Evolutionary conservation across 148 eudicot species (phyloP), one percentile per base, ranked within the genome.

Genomic region (Chenopodium berlandieri): DNA sequence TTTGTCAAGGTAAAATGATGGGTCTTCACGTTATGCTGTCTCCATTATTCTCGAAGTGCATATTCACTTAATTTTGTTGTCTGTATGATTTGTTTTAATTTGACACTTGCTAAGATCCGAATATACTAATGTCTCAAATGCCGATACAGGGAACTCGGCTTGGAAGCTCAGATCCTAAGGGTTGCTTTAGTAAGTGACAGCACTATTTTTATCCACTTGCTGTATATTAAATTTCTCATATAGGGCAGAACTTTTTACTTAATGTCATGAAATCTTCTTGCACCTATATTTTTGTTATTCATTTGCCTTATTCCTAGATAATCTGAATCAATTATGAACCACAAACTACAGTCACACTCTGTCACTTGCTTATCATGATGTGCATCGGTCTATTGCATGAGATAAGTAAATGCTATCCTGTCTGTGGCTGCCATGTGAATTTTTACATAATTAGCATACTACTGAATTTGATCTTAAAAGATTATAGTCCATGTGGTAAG

Each of bases 161-260:
- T 80, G 99, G 99, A 87, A 96, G 98, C 87, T 92, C 93, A 83
- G 99, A 94, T 89, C 99, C 99, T 58, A 96, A 96, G 83, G 99
- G 99, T 60, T 94, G 99, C 85, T 94, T 89, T 79, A 94, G 99
- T 96, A 83, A 92, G 99, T 94, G 79, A 40, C 52, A 72, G 23
- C 71, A 67, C 22, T 70, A n/a, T 40, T 56, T 31, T 1, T 27
- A 71, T 23, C 9, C 32, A 60, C 71, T 73, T 80, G 40, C 37
- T 80, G 56, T 56, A 80, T 71, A n/a, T 34, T 71, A 9, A 47
- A 27, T 27, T 40, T 25, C 16, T 50, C 48, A 7, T 71, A 1
- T 40, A 37, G 50, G 74, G 12, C 25, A 5, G 8, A 7, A 37
- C 4, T 71, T 17, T 40, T 10, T 71, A 19, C 50, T 71, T 17